Conservation (phyloP, 2,329 filamentous ascomycete species). For the Dactylonectria estremocensis region DNA sequence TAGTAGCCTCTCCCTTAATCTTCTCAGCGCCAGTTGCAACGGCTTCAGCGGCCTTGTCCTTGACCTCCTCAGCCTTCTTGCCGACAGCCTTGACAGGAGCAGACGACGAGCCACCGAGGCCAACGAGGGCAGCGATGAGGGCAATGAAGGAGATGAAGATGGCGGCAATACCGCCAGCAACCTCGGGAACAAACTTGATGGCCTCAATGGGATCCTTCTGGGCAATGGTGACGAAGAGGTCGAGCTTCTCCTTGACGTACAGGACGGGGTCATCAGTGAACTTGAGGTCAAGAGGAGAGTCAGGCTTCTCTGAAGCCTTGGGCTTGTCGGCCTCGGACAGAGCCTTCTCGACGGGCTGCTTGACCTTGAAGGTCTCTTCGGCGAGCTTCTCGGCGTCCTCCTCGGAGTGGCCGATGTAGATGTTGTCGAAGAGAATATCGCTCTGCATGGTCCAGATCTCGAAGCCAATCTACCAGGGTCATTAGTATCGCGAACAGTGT, state of each 20-base stretch:
- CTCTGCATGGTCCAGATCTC: slow-evolving; percentile 99
- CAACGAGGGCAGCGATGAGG: slow-evolving; percentile 77
- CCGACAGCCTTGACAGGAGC: slow-evolving; percentile 80
- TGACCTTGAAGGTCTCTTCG: slow-evolving; percentile 90
- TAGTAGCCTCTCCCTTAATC: slow-evolving; percentile 80
- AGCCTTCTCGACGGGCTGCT: slow-evolving; percentile 86
- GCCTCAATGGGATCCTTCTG: slow-evolving; percentile 88
- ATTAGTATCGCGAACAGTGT: slow-evolving; percentile 35
- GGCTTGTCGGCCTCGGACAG: slow-evolving; percentile 86
- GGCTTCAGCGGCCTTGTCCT: slow-evolving; percentile 74
- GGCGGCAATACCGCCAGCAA: slow-evolving; percentile 84
- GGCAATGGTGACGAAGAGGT: slow-evolving; percentile 89
- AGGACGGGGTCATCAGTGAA: slow-evolving; percentile 92
- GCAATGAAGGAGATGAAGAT: slow-evolving; percentile 79
- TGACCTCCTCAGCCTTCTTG: slow-evolving; percentile 81
- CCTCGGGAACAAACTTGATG: slow-evolving; percentile 91
- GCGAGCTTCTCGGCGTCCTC: slow-evolving; percentile 93
- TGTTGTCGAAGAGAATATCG: slow-evolving; percentile 99
- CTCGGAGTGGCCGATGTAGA: slow-evolving; percentile 98
- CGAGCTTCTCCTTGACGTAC: slow-evolving; percentile 93
- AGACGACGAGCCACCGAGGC: slow-evolving; percentile 76
- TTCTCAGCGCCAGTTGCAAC: slow-evolving; percentile 76
- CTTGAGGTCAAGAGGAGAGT: slow-evolving; percentile 82
- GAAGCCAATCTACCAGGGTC: slow-evolving; percentile 82
- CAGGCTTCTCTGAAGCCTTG: slow-evolving; percentile 75